phyloP scores from a whole-genome alignment of 2,329 filamentous ascomycete genomes.

The Didymella glomerata region DNA sequence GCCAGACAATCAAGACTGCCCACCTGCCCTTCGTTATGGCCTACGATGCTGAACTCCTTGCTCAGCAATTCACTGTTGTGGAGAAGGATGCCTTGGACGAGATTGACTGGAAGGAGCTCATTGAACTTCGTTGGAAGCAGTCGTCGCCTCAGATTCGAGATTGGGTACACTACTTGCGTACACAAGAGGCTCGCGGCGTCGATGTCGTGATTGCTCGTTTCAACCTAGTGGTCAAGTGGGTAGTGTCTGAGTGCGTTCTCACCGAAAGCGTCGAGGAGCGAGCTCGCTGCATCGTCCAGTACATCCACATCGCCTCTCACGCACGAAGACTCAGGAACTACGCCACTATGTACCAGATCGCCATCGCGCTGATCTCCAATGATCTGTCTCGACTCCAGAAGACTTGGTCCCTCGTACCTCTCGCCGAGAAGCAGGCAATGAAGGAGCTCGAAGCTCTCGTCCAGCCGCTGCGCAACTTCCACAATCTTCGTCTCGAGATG shows the following conservation, averaged over 20 bases:
- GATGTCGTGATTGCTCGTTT: conserved; percentile 87
- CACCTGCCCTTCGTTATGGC: conserved; percentile 84
- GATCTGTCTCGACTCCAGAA: conserved; percentile 72
- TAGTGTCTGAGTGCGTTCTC: conserved; percentile 78
- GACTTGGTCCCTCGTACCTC: conserved; percentile 76
- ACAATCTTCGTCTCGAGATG: conserved; percentile 81
- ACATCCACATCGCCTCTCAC: conserved; percentile 80
- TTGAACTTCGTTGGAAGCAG: conserved; percentile 84
- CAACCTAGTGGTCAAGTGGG: conserved; percentile 90
- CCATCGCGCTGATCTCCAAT: conserved; percentile 77
- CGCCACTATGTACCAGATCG: conserved; percentile 82
- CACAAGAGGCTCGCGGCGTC: conserved; percentile 75
- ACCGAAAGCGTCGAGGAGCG: conserved; percentile 76
- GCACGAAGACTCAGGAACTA: conserved; percentile 81
- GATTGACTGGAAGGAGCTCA: conserved; percentile 87
- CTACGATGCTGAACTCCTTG: conserved; percentile 79
- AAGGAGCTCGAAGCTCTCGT: conserved; percentile 75
- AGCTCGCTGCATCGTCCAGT: conserved; percentile 79
- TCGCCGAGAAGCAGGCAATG: conserved; percentile 71
- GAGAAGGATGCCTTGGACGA: conserved; percentile 87
- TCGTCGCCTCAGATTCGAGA: conserved; percentile 72
- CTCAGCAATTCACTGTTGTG: conserved; percentile 84
- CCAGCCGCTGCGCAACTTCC: conserved; percentile 79
- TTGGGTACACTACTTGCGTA: conserved; percentile 82
- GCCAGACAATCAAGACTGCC: conserved; percentile 28